Evolutionary conservation across 495 filamentous ascomycete genomes (phyloP).

Genomic region (Penicillium samsonianum): DNA sequence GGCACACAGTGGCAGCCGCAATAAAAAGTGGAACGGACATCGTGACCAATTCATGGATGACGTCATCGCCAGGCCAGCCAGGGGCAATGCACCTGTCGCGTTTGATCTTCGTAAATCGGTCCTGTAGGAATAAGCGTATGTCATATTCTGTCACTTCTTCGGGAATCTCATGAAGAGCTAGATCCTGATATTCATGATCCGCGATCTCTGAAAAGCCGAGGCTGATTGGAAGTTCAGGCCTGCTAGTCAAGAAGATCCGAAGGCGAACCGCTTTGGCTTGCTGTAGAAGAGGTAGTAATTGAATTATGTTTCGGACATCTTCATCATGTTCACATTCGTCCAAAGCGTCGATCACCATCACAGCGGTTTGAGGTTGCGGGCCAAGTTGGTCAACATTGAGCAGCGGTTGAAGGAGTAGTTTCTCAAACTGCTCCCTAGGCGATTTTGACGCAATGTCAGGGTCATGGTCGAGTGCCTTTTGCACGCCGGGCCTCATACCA

Average conservation of each 20-base stretch:
- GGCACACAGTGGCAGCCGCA: slow-evolving; percentile 33
- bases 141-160: slow-evolving; percentile 30
- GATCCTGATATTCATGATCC: slow-evolving; percentile 23
- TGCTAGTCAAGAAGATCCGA: slow-evolving; percentile 43
- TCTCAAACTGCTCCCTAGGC: slow-evolving; percentile 48
- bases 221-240: slow-evolving; percentile 48
- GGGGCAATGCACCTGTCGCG: slow-evolving; percentile 11
- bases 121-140: slow-evolving; percentile 28
- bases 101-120: slow-evolving; percentile 28
- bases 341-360: slow-evolving; percentile 55
- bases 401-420: slow-evolving; percentile 49
- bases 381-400: not conserved
- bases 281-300: slow-evolving; percentile 29
- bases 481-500: slow-evolving; percentile 30
- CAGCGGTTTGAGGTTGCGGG: slow-evolving; percentile 13
- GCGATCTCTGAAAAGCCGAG: slow-evolving; percentile 30
- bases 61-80: slow-evolving; percentile 43
- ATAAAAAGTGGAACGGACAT: slow-evolving; percentile 37
- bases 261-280: slow-evolving; percentile 19
- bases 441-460: slow-evolving; percentile 38
- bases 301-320: slow-evolving; percentile 41
- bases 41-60: slow-evolving; percentile 14
- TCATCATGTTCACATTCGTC: slow-evolving; percentile 51
- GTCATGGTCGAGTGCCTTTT: slow-evolving; percentile 40
- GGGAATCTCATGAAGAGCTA: slow-evolving; percentile 32